Percentiles rank a stretch among this genome's conserved stretches.
phyloP scores from a whole-genome alignment of 257 asterid genomes.

The Solanum piurae region DNA sequence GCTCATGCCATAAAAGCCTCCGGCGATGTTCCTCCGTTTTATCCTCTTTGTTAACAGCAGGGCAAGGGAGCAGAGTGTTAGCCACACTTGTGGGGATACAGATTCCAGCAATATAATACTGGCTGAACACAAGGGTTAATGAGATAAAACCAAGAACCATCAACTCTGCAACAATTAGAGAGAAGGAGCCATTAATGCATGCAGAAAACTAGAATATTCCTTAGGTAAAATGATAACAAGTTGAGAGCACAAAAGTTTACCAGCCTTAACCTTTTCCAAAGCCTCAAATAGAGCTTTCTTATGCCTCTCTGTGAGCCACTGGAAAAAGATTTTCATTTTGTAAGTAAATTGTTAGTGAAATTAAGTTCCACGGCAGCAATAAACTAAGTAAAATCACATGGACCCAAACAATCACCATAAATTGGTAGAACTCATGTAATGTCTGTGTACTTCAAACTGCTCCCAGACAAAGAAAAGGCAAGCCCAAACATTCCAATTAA shows the following conservation, averaged over 20 bases:
- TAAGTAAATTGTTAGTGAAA: not conserved
- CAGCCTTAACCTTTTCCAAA: constrained; percentile 81
- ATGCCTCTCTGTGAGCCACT: constrained; percentile 76
- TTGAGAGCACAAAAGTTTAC: constrained; percentile 14
- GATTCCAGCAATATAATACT: constrained; percentile 73
- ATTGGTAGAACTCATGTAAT: not conserved
- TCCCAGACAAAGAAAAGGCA: not conserved
- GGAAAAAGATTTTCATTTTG: constrained; percentile 2
- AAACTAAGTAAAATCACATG: not conserved
- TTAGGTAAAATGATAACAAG: not conserved
- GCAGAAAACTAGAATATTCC: not conserved
- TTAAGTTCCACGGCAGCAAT: not conserved
- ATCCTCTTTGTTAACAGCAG: not conserved
- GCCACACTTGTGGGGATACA: constrained; percentile 70
- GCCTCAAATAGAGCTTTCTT: constrained; percentile 88
- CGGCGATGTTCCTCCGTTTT: constrained; percentile 24
- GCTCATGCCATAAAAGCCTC: constrained; percentile 45
- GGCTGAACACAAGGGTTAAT: constrained; percentile 65
- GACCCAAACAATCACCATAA: not conserved
- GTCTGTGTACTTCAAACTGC: not conserved
- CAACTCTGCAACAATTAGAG: constrained; percentile 57
- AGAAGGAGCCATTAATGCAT: not conserved
- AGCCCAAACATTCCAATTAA: not conserved
- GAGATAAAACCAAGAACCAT: constrained; percentile 97
- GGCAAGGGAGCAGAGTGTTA: constrained; percentile 70